Conservation (phyloP, 164 flowering plant genomes). For the Cinnamomum chago region DNA sequence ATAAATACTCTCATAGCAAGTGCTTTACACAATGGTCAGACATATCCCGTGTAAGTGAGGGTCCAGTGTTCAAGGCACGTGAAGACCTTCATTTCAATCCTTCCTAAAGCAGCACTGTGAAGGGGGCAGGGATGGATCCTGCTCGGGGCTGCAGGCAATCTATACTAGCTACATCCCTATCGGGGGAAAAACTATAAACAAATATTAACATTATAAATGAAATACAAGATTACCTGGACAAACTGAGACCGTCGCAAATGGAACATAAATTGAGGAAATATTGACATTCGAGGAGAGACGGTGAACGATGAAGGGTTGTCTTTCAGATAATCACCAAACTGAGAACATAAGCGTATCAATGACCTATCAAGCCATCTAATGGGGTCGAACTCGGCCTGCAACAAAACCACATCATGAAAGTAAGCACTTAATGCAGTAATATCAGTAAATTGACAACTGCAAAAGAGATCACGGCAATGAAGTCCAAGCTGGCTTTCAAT, state of each 20-base stretch:
- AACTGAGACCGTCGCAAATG: constrained; percentile 93
- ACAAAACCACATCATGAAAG: neutral
- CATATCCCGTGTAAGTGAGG: too few relatives aligned
- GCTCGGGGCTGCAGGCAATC: too few relatives aligned
- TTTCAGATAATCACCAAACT: constrained; percentile 92
- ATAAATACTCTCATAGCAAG: too few relatives aligned
- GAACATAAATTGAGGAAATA: constrained; percentile 95
- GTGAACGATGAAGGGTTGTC: constrained; percentile 93
- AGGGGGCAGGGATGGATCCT: too few relatives aligned
- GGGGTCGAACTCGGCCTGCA: constrained; percentile 93
- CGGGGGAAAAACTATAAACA: too few relatives aligned
- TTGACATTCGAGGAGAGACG: constrained; percentile 72
- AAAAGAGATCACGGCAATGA: neutral
- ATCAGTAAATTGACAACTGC: neutral
- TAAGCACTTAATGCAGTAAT: neutral
- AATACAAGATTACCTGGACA: constrained; percentile 61
- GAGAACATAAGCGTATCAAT: constrained; percentile 88
- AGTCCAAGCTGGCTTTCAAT: neutral
- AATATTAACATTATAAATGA: neutral
- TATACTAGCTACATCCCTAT: too few relatives aligned
- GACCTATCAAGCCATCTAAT: constrained; percentile 93
- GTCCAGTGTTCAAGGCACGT: too few relatives aligned
- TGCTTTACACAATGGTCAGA: too few relatives aligned
- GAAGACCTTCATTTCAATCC: too few relatives aligned
- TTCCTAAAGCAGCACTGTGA: too few relatives aligned